phyloP scores from a whole-genome alignment of 805 yeast species.

The Myxozyma melibiosi region DNA sequence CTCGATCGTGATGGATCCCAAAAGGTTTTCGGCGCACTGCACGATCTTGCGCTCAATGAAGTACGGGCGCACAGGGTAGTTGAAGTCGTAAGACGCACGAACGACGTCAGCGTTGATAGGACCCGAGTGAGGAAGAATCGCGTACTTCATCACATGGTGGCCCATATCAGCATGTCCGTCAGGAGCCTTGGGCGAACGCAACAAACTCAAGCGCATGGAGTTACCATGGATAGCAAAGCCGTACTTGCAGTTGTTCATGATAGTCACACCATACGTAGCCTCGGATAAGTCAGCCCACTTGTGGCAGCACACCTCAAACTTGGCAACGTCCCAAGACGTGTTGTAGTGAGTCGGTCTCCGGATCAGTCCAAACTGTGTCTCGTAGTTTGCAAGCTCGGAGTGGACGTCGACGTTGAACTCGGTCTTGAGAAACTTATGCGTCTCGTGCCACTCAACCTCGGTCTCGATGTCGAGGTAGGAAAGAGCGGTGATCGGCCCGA shows the following conservation, averaged over 20 bases:
- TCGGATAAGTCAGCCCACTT: conserved; percentile 92
- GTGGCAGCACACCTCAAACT: conserved; percentile 93
- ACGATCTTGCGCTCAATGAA: conserved; percentile 30
- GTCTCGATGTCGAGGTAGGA: conserved; percentile 56
- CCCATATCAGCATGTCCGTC: conserved; percentile 97
- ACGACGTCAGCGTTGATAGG: conserved; percentile 62
- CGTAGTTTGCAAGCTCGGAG: conserved; percentile 79
- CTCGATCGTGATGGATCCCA: conserved; percentile 42
- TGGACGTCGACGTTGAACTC: conserved; percentile 89
- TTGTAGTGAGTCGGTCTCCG: conserved; percentile 92
- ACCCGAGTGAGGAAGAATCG: conserved; percentile 81
- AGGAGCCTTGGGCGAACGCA: conserved; percentile 92
- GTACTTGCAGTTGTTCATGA: conserved; percentile 82
- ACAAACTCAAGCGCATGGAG: conserved; percentile 76
- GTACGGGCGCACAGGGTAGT: conserved; percentile 50
- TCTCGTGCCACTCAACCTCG: conserved; percentile 83
- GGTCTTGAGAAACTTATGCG: conserved; percentile 84
- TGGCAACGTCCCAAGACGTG: conserved; percentile 95
- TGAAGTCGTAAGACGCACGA: conserved; percentile 76
- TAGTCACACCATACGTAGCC: conserved; percentile 79
- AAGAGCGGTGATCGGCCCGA: conserved; percentile 38
- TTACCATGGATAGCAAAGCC: conserved; percentile 96
- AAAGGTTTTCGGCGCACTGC: conserved; percentile 36
- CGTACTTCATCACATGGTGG: conserved; percentile 76
- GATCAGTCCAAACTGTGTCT: conserved; percentile 91